Percentiles rank a stretch among this genome's conserved stretches.
Conservation (phyloP, 306 rosid genomes). For the Begonia fuchsioides region DNA sequence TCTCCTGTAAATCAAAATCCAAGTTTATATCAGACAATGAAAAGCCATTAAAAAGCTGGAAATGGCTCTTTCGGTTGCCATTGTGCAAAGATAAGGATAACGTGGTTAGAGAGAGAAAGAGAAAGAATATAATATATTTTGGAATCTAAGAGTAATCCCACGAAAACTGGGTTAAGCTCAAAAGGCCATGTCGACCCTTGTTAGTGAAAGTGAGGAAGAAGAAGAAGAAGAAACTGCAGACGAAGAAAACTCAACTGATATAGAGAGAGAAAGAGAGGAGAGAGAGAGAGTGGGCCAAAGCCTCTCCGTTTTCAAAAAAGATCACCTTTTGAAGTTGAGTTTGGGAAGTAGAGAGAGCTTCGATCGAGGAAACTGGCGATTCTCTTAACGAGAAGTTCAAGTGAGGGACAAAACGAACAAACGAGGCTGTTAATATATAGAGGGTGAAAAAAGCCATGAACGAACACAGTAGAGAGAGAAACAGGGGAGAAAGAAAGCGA, state of each 20-base stretch:
- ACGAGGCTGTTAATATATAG: slow-evolving; percentile 62
- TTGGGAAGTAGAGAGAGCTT: too few species aligned
- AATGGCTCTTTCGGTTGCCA: slow-evolving; percentile 60
- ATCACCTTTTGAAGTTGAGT: slow-evolving; percentile 49
- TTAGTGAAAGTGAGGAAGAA: slow-evolving; percentile 24
- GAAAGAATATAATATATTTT: slow-evolving; percentile 5
- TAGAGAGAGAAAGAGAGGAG: slow-evolving; percentile 12
- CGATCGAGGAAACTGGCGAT: slow-evolving; percentile 20
- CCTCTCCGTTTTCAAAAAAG: slow-evolving; percentile 31
- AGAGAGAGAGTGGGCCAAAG: slow-evolving; percentile 21
- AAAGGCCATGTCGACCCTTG: slow-evolving; percentile 24
- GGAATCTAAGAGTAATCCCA: too few species aligned
- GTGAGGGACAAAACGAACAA: slow-evolving; percentile 55
- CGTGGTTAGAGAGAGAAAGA: slow-evolving; percentile 9
- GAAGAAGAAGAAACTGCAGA: slow-evolving; percentile 4
- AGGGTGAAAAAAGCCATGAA: slow-evolving; percentile 15
- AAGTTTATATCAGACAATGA: slow-evolving; percentile 1
- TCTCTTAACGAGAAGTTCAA: slow-evolving; percentile 12
- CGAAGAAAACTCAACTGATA: slow-evolving; percentile 1
- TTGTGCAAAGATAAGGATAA: slow-evolving; percentile 63
- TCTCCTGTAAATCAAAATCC: not conserved
- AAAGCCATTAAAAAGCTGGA: not conserved
- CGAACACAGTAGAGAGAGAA: not conserved
- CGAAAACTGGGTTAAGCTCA: slow-evolving; percentile 12
- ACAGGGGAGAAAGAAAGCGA: slow-evolving; percentile 8